Percentiles rank a stretch among this genome's conserved stretches.
These are phyloP conservation scores for Fusarium sp. DNA, from an alignment of 2,329 filamentous ascomycete species.

Conservation along the genomic window DNA sequence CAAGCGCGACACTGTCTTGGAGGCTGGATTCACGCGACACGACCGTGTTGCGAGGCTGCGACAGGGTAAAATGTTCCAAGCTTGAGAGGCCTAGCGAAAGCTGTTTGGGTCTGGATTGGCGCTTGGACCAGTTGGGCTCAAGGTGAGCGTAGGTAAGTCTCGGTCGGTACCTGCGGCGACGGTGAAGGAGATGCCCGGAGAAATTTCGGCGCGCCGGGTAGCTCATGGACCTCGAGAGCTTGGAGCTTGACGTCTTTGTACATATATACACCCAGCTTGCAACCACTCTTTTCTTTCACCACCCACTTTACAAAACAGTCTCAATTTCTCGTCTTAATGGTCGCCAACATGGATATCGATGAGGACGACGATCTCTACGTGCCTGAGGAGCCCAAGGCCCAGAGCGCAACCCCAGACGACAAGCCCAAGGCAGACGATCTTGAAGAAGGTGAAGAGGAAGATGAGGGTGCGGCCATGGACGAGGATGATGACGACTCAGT, in stretches of 20 bases:
- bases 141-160: constrained; percentile 33
- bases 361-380: constrained; percentile 77
- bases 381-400: constrained; percentile 65
- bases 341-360: constrained; percentile 71
- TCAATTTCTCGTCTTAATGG: background rate
- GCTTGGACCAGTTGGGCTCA: constrained; percentile 32
- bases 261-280: background rate
- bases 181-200: constrained; percentile 33
- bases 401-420: constrained; percentile 45
- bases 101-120: constrained; percentile 21
- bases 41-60: constrained; percentile 37
- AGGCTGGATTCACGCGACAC: constrained; percentile 31
- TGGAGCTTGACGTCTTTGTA: constrained; percentile 34
- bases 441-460: constrained; percentile 74
- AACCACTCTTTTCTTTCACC: background rate
- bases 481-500: constrained; percentile 66
- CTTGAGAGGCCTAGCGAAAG: constrained; percentile 11
- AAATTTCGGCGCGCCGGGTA: constrained; percentile 43
- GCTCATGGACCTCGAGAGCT: constrained; percentile 32
- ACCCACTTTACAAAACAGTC: background rate
- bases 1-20: constrained; percentile 36
- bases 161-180: constrained; percentile 16
- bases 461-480: constrained; percentile 70
- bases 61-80: constrained; percentile 33
- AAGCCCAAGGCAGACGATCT: constrained; percentile 63